These are phyloP conservation scores for Ailanthus altissimus DNA, from an alignment of 345 rosid species.

Conservation along the genomic window DNA sequence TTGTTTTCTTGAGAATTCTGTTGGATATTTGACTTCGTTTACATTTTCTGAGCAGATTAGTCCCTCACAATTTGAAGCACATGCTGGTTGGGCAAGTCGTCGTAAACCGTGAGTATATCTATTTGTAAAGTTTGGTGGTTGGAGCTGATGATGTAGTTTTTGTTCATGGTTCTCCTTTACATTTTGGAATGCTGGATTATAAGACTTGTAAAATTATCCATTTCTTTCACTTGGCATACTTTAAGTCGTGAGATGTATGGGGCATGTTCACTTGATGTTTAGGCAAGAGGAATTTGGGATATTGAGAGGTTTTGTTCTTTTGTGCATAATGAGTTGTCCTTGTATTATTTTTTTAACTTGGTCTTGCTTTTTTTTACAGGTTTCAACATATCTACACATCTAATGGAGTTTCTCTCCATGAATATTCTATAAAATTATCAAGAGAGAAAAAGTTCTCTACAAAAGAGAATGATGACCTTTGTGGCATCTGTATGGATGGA, in stretches of 20 bases:
- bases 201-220: not conserved
- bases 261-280: not conserved
- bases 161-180: slow-evolving; percentile 2
- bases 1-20: slow-evolving; percentile 13
- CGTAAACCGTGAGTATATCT: slow-evolving; percentile 81
- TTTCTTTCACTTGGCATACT: not conserved
- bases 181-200: not conserved
- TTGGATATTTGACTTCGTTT: slow-evolving; percentile 24
- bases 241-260: not conserved
- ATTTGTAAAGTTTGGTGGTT: not conserved
- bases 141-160: slow-evolving; percentile 9
- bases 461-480: slow-evolving; percentile 80
- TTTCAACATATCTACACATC: slow-evolving; percentile 91
- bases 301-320: slow-evolving; percentile 8
- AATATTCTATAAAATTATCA: slow-evolving; percentile 65
- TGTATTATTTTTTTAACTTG: slow-evolving; percentile 6
- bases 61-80: slow-evolving; percentile 92
- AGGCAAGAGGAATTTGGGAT: not conserved
- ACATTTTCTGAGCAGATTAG: slow-evolving; percentile 62
- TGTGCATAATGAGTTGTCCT: not conserved
- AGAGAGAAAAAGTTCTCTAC: slow-evolving; percentile 54
- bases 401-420: slow-evolving; percentile 98
- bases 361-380: slow-evolving; percentile 40
- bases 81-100: slow-evolving; percentile 93
- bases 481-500: slow-evolving; percentile 81